These are phyloP conservation scores for Hansenula sp. DNA, from an alignment of 1,139 yeast genomes.

Conservation along the genomic window DNA sequence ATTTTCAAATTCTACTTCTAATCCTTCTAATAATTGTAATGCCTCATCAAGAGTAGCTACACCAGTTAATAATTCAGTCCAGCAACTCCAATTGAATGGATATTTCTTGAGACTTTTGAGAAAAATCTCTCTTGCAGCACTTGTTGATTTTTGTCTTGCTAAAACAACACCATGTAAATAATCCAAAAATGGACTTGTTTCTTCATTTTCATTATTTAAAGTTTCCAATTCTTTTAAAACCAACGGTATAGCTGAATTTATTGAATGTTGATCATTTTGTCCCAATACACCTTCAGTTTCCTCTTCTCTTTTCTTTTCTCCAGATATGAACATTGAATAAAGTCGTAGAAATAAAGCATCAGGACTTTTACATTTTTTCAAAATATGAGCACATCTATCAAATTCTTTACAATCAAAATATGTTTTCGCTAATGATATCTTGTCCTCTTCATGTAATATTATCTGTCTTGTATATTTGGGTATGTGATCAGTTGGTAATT, in stretches of 20 bases:
- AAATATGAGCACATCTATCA: constrained; percentile 64
- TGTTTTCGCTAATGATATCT: constrained; percentile 58
- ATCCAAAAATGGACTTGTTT: constrained; percentile 50
- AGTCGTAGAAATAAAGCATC: constrained; percentile 60
- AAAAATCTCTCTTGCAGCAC: constrained; percentile 56
- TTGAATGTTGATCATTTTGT: constrained; percentile 32
- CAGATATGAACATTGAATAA: constrained; percentile 66
- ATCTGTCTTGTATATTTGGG: constrained; percentile 2
- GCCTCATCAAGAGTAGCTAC: constrained; percentile 65
- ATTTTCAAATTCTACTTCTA: constrained; percentile 28
- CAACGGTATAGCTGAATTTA: constrained; percentile 25
- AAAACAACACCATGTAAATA: constrained; percentile 68
- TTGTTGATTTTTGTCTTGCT: constrained; percentile 54
- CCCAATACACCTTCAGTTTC: constrained; percentile 64
- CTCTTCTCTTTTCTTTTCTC: constrained; percentile 72
- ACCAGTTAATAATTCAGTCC: constrained; percentile 77
- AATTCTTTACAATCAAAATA: constrained; percentile 85
- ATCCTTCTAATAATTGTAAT: constrained; percentile 36
- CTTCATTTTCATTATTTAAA: background rate
- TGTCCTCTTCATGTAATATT: constrained; percentile 34
- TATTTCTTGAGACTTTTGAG: constrained; percentile 50
- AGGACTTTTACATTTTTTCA: constrained; percentile 49
- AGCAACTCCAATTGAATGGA: constrained; percentile 92
- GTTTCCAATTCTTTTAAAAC: constrained; percentile 37
- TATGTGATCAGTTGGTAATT: constrained; percentile 5